These are phyloP conservation scores for Pyricularia grisea DNA, from an alignment of 2,329 filamentous ascomycete genomes.

Conservation along the genomic window DNA sequence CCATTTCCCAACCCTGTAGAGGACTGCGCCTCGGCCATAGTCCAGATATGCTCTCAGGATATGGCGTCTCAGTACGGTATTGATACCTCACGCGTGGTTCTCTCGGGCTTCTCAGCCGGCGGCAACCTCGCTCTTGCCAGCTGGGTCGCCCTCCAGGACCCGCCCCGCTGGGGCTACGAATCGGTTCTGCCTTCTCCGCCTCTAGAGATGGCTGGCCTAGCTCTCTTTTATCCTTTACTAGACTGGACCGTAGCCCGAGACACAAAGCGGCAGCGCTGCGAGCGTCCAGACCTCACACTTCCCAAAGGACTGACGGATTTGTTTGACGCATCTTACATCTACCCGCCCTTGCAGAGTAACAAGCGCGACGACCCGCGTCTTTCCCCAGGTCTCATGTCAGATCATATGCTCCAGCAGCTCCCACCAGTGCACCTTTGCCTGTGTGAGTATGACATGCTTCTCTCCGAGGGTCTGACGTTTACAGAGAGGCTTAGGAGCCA, in stretches of 20 bases:
- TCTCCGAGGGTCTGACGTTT: conserved; percentile 14
- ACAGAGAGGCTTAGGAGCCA: conserved; percentile 12
- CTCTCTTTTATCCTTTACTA: conserved; percentile 52
- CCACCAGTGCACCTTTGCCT: conserved; percentile 17
- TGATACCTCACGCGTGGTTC: conserved; percentile 43
- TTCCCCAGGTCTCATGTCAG: conserved; percentile 32
- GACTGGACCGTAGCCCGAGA: conserved; percentile 51
- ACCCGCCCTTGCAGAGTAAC: conserved; percentile 34
- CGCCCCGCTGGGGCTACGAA: conserved; percentile 28
- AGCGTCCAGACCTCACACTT: conserved; percentile 47
- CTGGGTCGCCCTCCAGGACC: conserved; percentile 34
- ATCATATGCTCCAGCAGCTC: conserved; percentile 12
- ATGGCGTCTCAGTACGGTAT: conserved; percentile 32
- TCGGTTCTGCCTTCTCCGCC: conserved; percentile 21
- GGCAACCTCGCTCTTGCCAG: conserved; percentile 42
- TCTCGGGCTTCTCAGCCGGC: conserved; percentile 57
- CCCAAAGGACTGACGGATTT: conserved; percentile 49
- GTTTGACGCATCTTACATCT: conserved; percentile 54
- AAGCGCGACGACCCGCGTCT: conserved; percentile 43
- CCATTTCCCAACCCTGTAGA: conserved; percentile 58
- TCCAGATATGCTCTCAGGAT: conserved; percentile 39
- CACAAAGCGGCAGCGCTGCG: conserved; percentile 43
- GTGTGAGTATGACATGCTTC: conserved; percentile 22
- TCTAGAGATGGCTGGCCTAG: conserved; percentile 40
- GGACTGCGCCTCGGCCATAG: conserved; percentile 54